Base-by-base conservation (phyloP, 2,329 filamentous ascomycete genomes). In the Penicillium concentricum region DNA sequence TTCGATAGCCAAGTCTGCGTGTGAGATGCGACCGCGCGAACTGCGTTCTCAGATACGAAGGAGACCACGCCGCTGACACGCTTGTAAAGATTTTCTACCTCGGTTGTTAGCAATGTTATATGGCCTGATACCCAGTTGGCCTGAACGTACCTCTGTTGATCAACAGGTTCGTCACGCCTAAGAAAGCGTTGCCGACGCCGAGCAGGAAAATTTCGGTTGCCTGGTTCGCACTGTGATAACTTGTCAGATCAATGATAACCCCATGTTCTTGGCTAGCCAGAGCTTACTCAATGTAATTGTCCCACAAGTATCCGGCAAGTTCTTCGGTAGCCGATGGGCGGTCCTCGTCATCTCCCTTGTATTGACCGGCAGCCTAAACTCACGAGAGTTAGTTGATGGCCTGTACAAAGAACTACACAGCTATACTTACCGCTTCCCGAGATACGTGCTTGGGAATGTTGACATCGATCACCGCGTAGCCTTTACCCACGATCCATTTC, bases 221-320 rank as follows among this genome's bases (percentile, higher is more conserved):
- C 2, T 88, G 79, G 54, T 79, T 83, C 49, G 87, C 87, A 32
- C 90, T 81, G 53, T 50, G 32, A 24, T 28, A 26, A 35, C 22
- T 18, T 18, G 51, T 62, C 54, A 60, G 52, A n/a, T 24, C n/a
- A 32, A 41, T 34, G 16, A 22, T 34, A 38, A 10, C 5, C 5
- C 28, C 15, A 38, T 8, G 20, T 10, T n/a, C 18, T 1, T n/a
- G 2, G 5, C 18, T 34, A n/a, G 35, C 24, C 26, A 15, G 64
- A 15, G 8, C 79, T 66, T 74, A 85, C 79, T 96, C 90, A 20
- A 99, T 86, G 69, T 97, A 97, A 70, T 99, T 99, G 66, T 97
- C 92, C 94, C 94, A 99, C 15, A 99, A 79, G 69, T 96, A 97
- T 58, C 84, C 86, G 5, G 93, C 85, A 12, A 97, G 78, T 59